These are phyloP conservation scores for Penicillium egyptiacum DNA, from an alignment of 495 filamentous ascomycete species.

Conservation along the genomic window DNA sequence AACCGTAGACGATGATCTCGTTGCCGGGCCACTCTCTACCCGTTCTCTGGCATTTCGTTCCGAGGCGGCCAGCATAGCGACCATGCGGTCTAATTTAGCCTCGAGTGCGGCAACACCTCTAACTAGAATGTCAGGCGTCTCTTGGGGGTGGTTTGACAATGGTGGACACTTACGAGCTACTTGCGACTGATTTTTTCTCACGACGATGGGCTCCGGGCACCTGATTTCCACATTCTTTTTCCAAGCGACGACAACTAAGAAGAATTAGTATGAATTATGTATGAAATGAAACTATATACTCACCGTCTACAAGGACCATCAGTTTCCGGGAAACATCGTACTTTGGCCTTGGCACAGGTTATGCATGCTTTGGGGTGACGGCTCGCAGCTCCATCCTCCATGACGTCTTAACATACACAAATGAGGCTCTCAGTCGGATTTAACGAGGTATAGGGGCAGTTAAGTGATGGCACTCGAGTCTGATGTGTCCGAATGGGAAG, in stretches of 20 bases:
- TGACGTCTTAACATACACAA: background rate
- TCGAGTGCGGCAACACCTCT: conserved; percentile 25
- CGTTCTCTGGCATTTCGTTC: conserved; percentile 7
- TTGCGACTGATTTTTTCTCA: conserved; percentile 4
- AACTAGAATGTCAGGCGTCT: background rate
- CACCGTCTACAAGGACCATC: conserved; percentile 27
- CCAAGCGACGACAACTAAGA: conserved; percentile 25
- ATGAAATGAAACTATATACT: background rate
- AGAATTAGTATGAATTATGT: background rate
- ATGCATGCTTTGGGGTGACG: conserved; percentile 27
- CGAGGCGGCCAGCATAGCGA: conserved; percentile 24
- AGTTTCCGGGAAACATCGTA: conserved; percentile 25
- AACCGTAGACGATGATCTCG: background rate
- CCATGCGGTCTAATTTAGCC: conserved; percentile 29
- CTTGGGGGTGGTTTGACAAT: background rate
- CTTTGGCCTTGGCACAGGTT: conserved; percentile 33
- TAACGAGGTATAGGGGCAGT: background rate
- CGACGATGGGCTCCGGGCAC: conserved; percentile 26
- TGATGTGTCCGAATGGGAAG: background rate
- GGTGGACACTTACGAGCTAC: conserved; percentile 14
- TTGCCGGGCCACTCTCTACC: conserved; percentile 8
- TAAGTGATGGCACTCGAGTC: background rate
- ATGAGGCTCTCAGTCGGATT: background rate
- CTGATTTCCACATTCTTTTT: conserved; percentile 29
- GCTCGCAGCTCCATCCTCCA: conserved; percentile 14